Evolutionary conservation across 371 early-diverging fungal species (phyloP), one percentile per base, ranked within the genome.

Genomic region (Mortierella sp.): DNA sequence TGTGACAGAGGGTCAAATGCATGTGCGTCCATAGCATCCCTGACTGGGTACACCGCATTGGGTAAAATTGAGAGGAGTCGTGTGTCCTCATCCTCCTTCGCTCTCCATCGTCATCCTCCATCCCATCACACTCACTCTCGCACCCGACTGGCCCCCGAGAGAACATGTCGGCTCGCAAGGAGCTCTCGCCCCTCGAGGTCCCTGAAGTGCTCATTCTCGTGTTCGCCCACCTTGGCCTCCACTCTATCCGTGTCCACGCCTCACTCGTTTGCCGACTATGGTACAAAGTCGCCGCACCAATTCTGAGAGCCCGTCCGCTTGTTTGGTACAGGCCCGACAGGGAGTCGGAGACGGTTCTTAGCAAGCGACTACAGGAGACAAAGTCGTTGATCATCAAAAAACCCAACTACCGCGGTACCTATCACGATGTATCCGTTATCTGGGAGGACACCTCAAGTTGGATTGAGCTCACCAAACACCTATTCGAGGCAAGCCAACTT

Each of bases 151-250:
- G n/a, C 34, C 34, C 34, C 34, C 34, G 4, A 10, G 10, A 34
- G 34, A 34, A 34, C n/a, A n/a, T 34, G 34, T 7, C 34, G 4
- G 34, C 34, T 10, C 13, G 6, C 52, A 14, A 24, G 3, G 31
- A 51, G 6, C 12, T 31, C 16, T 41, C 54, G 21, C 54, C 42
- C 14, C 26, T 54, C 54, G 19, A 41, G 18, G 38, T 54, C 21
- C 54, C 54, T n/a, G 54, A 54, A 24, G 10, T 54, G 14, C 42
- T 42, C 8, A 23, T 21, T 39, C 31, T 54, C 16, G 38, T 54
- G 13, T 54, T 54, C 42, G 23, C 54, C 2, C 38, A 38, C 12
- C 10, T 54, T 6, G 24, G 14, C 41, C 41, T 39, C 14, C 21
- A 3, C 26, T 18, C 42, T 7, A 3, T 54, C 6, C 54, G 39